Conservation (phyloP, 495 filamentous ascomycete species). For the Trichoderma asperelloides region DNA sequence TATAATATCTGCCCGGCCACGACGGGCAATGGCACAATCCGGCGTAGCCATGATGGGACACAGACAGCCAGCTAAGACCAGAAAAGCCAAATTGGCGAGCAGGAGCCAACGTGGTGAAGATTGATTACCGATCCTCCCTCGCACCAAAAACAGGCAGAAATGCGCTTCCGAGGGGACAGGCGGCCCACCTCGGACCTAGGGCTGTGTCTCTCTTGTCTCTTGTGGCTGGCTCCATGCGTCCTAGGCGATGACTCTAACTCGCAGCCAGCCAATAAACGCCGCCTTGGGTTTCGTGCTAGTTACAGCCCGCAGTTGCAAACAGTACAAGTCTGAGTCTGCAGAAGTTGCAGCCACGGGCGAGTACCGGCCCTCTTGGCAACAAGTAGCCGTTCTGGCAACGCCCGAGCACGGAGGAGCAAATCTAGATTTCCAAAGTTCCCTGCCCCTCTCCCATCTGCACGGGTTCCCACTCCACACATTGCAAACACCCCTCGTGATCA, state of each 20-base stretch:
- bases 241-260: not conserved
- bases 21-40: not conserved
- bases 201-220: not conserved
- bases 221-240: not conserved
- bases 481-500: slow-evolving; percentile 2
- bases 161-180: not conserved
- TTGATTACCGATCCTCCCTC: not conserved
- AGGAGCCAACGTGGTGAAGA: not conserved
- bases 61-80: not conserved
- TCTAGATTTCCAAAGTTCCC: slow-evolving; percentile 3
- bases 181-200: not conserved
- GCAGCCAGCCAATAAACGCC: not conserved
- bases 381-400: not conserved
- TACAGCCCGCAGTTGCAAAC: not conserved
- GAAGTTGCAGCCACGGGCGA: not conserved
- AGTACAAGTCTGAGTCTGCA: too few relatives aligned
- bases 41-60: not conserved
- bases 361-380: not conserved
- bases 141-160: not conserved
- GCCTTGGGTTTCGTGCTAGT: not conserved
- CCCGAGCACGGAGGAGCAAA: slow-evolving; percentile 4
- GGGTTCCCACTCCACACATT: slow-evolving; percentile 1
- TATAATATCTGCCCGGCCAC: not conserved
- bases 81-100: not conserved
- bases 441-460: not conserved